Evolutionary conservation across 2,329 filamentous ascomycete species (phyloP), one percentile per base, ranked within the genome.

Genomic region (Colletotrichum aenigma): DNA sequence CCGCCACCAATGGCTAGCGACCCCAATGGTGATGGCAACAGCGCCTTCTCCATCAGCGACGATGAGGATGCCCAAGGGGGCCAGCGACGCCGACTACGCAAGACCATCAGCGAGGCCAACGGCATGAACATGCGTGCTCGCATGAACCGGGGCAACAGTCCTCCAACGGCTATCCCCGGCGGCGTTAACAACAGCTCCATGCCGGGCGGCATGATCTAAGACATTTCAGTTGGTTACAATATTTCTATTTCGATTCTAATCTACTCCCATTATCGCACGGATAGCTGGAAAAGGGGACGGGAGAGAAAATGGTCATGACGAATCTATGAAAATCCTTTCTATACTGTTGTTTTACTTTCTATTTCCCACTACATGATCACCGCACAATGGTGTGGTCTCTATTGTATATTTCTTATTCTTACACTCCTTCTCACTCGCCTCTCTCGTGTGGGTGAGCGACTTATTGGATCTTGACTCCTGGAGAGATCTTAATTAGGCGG

Each of bases 181-280:
- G 78, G 81, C n/a, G 80, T 78, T 64, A 81, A 81, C 70, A 81
- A 70, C 52, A 58, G 68, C 26, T 55, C 77, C 70, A 74, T 85
- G 75, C 85, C 87, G 0, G 87, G 87, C 26, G 87, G 87, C 66
- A 87, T 89, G 87, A 88, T 89, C 75, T 89, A 79, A 84, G 43
- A 13, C n/a, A 18, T 8, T 75, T 16, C 60, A 58, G 18, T n/a
- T 26, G 9, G 9, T 16, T 55, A 67, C 66, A 52, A 24, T 9
- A 58, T 30, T 60, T 30, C 28, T 28, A 56, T 18, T 58, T 58
- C 10, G 21, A 15, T 62, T 68, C 68, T 73, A 36, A 66, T 65
- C 30, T 26, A 55, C 34, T 71, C 61, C 64, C 55, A 30, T 36
- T 72, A 64, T 61, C n/a, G 26, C 55, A 68, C 34, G 71, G 62